Evolutionary conservation across 805 yeast species (phyloP).

Genomic region (Lipomyces sp.): DNA sequence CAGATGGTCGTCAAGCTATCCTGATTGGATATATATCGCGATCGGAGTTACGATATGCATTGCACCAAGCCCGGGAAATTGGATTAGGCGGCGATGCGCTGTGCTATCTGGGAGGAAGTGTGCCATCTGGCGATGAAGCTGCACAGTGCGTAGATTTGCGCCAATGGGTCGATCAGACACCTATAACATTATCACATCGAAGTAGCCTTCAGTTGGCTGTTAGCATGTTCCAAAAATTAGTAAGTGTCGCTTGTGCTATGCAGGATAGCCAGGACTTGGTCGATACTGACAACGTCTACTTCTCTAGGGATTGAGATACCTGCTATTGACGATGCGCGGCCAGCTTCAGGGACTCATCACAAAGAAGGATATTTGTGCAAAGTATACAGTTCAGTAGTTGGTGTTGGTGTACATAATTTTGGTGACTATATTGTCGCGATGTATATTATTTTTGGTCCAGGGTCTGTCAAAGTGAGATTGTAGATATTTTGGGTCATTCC

Average conservation of each 20-base stretch:
- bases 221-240: conserved; percentile 48
- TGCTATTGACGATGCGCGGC: conserved; percentile 44
- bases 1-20: conserved; percentile 44
- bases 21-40: conserved; percentile 54
- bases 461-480: neutral
- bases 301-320: conserved; percentile 44
- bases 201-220: conserved; percentile 48
- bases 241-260: neutral
- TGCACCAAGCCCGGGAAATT: conserved; percentile 35
- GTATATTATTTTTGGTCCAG: neutral
- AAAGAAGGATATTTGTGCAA: conserved; percentile 44
- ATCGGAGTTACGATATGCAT: conserved; percentile 47
- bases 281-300: neutral
- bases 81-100: conserved; percentile 21
- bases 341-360: conserved; percentile 48
- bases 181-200: conserved; percentile 44
- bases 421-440: neutral
- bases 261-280: neutral
- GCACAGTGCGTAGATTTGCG: conserved; percentile 33
- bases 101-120: conserved; percentile 25
- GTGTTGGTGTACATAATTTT: neutral
- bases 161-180: conserved; percentile 40
- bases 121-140: conserved; percentile 25
- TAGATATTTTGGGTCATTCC: neutral
- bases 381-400: neutral